Evolutionary conservation across 495 filamentous ascomycete species (phyloP), one percentile per base, ranked within the genome.

Genomic region (Xanthoparmelia taractica): DNA sequence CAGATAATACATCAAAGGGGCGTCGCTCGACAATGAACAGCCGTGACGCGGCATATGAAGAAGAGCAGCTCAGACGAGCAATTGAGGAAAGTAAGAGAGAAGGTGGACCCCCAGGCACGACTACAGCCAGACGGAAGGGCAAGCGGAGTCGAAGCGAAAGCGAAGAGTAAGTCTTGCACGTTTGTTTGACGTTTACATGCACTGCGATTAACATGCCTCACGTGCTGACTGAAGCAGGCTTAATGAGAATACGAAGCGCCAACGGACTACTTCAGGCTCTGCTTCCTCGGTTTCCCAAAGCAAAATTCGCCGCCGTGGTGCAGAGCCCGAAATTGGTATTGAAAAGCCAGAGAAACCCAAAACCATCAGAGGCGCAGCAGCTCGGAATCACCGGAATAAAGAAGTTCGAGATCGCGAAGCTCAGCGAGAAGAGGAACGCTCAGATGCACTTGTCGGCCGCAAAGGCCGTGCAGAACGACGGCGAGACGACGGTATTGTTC

Each of bases 11-110:
- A 57, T 78, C 77, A 58, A 73, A 78, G 36, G 97, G 97, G 71
- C 85, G 94, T 60, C 85, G 94, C 20, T 96, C 93, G 34, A 99
- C 94, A 12, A 96, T 97, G 91, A 96, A 97, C 70, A 97, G 95
- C 72, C 84, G 93, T 59, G 91, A 92, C 71, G 92, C 94, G 57
- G 92, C 90, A 8, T 97, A 97, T 70, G 92, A 97, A 67, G 92
- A 96, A 75, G 94, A 96, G 73, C 85, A 90, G 63, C 72, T 99
- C 37, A 84, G 91, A 63, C 82, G 87, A 67, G 95, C 92, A 23
- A 90, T 99, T 69, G 94, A 97, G 73, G 92, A 95, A 63, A 99
- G 94, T 77, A 97, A 92, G 73, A 84, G 88, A 62, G 85, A 87
- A 38, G 79, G 76, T 6, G 73, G 74, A 57, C 72, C 74, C 48